Base-by-base conservation (phyloP, 257 asterid genomes). In the Forsythia viridissima region DNA sequence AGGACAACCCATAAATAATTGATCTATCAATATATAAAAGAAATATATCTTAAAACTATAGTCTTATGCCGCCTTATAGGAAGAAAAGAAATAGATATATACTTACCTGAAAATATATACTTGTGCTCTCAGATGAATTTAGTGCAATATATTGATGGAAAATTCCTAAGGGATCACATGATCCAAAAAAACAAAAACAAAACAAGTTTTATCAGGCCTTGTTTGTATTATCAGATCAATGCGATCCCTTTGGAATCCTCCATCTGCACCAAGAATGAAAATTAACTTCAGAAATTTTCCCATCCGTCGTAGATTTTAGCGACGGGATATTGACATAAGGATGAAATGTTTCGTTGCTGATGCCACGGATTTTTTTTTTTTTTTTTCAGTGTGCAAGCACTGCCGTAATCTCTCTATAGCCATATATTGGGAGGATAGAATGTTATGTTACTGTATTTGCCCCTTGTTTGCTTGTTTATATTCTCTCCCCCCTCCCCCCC, bases 121-220 rank as follows among this genome's bases (percentile, higher is more conserved):
- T 0, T 24, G 34, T 9, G 68, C 5, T 8, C 24, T 44, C 5
- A 24, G 81, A 21, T 21, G 82, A 79, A 46, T 21, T 44, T 38
- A 73, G 76, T 77, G 86, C 76, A 72, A 80, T 73, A 70, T 55
- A 57, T 41, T 48, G 85, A 82, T 48, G 91, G 89, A 87, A 86
- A 82, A 87, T 87, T 85, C 91, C 89, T 2, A 87, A 83, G 83
- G 87, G 91, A 83, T 87, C 81, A 89, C 91, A 87, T 72, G 89
- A 87, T 87, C 91, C 82, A 51, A 78, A 1, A 20, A 77, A 66
- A 0, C 8, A 52, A 48, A 2, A 8, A 39, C 8, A n/a, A 11
- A 71, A 44, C 11, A 8, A 77, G 4, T 10, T 24, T 63, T 39
- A 63, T 63, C 38, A 0, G 21, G 70, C 39, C 39, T 63, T 63